Percentiles rank a stretch among this genome's conserved stretches.
Conservation (phyloP, 352 stramenopile genomes). For the Pythium oligandrum region DNA sequence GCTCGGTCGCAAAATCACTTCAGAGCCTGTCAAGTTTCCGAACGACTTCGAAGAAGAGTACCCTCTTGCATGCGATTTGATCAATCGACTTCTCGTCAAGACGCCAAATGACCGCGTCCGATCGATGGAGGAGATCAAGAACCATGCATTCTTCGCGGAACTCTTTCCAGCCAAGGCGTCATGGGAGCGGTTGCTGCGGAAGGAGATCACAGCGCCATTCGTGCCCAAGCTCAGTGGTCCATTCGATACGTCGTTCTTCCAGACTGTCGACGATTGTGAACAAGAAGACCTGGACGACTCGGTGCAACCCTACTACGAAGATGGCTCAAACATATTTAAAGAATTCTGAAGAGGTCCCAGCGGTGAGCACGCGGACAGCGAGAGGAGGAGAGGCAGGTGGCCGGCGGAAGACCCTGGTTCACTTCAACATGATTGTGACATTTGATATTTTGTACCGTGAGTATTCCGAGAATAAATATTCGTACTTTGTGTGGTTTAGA, state of each 20-base stretch:
- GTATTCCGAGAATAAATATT: too few relatives aligned
- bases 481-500: too few relatives aligned
- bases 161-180: slow-evolving; percentile 24
- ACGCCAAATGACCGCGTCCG: slow-evolving; percentile 30
- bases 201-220: slow-evolving; percentile 49
- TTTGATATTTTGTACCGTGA: too few relatives aligned
- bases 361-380: too few relatives aligned
- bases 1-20: slow-evolving; percentile 70
- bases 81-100: slow-evolving; percentile 57
- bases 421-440: too few relatives aligned
- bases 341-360: slow-evolving; percentile 27
- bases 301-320: slow-evolving; percentile 57
- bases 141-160: slow-evolving; percentile 50
- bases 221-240: slow-evolving; percentile 49
- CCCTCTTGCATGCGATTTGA: slow-evolving; percentile 46
- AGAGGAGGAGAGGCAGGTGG: too few relatives aligned
- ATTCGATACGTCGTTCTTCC: slow-evolving; percentile 74
- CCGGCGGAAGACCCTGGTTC: too few relatives aligned
- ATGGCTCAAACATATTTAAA: slow-evolving; percentile 62
- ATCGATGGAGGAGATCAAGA: slow-evolving; percentile 48
- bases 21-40: slow-evolving; percentile 58
- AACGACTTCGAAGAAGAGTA: slow-evolving; percentile 57
- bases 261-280: slow-evolving; percentile 44
- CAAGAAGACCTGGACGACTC: slow-evolving; percentile 48
- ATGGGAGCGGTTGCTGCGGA: slow-evolving; percentile 40